These are phyloP conservation scores for Aspergillus pseudonomiae DNA, from an alignment of 2,329 filamentous ascomycete genomes.

Conservation along the genomic window DNA sequence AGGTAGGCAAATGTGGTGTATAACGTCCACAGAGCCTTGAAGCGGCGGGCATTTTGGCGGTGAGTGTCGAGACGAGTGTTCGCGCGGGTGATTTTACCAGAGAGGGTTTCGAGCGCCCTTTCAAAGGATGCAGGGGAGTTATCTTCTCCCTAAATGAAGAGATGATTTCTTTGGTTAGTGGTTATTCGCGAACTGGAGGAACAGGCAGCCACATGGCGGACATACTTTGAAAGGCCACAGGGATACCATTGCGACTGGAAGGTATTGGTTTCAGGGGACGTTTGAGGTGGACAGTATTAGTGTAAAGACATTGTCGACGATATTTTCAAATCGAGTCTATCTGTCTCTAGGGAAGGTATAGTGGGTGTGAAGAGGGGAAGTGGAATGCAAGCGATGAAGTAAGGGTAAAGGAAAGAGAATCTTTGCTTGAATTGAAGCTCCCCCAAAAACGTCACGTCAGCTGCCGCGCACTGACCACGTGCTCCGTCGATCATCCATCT, in stretches of 20 bases:
- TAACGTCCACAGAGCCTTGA: slow-evolving; percentile 84
- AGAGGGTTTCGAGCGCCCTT: slow-evolving; percentile 80
- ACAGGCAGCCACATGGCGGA: slow-evolving; percentile 11
- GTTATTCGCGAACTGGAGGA: not conserved
- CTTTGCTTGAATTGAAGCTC: not conserved
- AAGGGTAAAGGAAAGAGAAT: slow-evolving; percentile 7
- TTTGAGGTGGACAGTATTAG: not conserved
- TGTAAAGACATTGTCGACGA: not conserved
- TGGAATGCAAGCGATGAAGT: not conserved
- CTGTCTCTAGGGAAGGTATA: not conserved
- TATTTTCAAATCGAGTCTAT: not conserved
- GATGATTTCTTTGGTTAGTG: slow-evolving; percentile 6
- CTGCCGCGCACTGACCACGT: slow-evolving; percentile 3
- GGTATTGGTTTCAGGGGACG: not conserved
- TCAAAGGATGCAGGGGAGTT: slow-evolving; percentile 90
- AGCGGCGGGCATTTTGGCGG: slow-evolving; percentile 72
- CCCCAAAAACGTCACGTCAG: not conserved
- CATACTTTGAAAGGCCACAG: slow-evolving; percentile 83
- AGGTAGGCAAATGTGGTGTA: slow-evolving; percentile 91
- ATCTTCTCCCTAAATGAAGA: slow-evolving; percentile 64
- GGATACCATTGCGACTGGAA: slow-evolving; percentile 65
- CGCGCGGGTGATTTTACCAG: slow-evolving; percentile 76
- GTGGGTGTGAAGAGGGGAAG: not conserved
- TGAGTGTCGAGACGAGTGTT: slow-evolving; percentile 73
- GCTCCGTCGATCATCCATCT: slow-evolving; percentile 3